A percentile compares a stretch with the other conserved stretches of the same genome.
phyloP scores from a whole-genome alignment of 75 land plant species.

The Sequoia sempervirens region DNA sequence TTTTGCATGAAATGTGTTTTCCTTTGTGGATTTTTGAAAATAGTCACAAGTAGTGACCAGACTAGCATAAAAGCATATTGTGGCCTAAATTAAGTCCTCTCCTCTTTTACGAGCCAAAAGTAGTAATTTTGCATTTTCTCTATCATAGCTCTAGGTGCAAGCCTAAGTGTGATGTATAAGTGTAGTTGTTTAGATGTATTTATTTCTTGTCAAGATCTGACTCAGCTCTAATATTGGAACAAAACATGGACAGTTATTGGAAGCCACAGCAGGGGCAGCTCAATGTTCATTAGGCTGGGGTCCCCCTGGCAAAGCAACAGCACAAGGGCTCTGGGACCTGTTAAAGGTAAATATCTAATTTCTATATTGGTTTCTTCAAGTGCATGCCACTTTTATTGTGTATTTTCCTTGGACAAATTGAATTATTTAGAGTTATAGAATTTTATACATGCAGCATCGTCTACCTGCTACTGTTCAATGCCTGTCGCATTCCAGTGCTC shows the following conservation, averaged over 20 bases:
- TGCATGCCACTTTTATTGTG: neutral
- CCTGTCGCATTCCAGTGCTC: constrained; percentile 89
- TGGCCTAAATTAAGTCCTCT: neutral
- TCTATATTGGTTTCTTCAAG: neutral
- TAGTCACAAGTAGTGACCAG: neutral
- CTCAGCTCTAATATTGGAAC: constrained; percentile 1
- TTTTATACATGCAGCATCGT: constrained; percentile 59
- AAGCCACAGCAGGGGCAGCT: constrained; percentile 70
- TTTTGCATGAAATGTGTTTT: neutral
- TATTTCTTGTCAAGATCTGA: neutral
- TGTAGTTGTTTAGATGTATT: neutral
- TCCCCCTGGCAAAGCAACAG: constrained; percentile 37
- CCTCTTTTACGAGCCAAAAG: neutral
- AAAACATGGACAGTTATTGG: constrained; percentile 46
- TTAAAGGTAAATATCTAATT: constrained; percentile 42
- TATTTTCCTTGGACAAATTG: neutral
- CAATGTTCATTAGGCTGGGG: constrained; percentile 58
- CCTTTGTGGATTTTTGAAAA: neutral
- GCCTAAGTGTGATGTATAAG: neutral
- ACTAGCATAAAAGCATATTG: neutral
- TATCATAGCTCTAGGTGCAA: neutral
- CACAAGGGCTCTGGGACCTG: constrained; percentile 64
- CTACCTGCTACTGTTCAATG: constrained; percentile 77
- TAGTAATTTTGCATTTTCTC: neutral
- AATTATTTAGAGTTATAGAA: constrained; percentile 3